Base-by-base conservation (phyloP, 371 early-diverging fungal genomes). In the Vairimorpha necatrix region DNA sequence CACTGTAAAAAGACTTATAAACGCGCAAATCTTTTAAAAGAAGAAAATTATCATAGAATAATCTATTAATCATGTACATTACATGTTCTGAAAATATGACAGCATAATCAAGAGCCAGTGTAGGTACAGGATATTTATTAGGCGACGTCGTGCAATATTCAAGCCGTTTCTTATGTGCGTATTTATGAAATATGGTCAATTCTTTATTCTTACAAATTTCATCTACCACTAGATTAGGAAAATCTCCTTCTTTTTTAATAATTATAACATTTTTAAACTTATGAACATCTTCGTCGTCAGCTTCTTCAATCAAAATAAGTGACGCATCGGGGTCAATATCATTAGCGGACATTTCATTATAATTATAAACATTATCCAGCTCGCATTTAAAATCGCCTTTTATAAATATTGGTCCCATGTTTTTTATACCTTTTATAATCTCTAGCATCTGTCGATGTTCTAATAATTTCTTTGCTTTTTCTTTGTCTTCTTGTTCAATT, bases 21-120 rank as follows among this genome's bases (percentile, higher is more conserved):
- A 22, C 38, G n/a, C 20, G n/a, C 7, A 34, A 11, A 38, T 18
- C 7, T 38, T 22, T 63, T 4, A 63, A 18, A 38, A 34, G 39
- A 9, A 63, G 22, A 38, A 18, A 63, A 63, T 63, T 26, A 18
- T 39, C 34, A 20, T 63, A 18, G 24, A 63, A 63, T 26, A 26
- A 32, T 38, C 34, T 63, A 11, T 36, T 36, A 34, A 63, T 63
- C 22, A 63, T 38, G 39, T 63, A 63, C 1, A 63, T 18, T 26
- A 63, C 22, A 22, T 63, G 63, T 63, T 63, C 63, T 20, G 20
- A 36, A 38, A 63, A 63, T 6, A n/a, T 16, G n/a, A 63, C 16
- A 18, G 63, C 34, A 36, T 32, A 63, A 4, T 63, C 63, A 2
- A 6, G 22, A 36, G 63, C 3, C 9, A 63, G 20, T 63, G 50